phyloP scores from a whole-genome alignment of 176 grass and related monocot species.

The Alopecurus myosuroides region DNA sequence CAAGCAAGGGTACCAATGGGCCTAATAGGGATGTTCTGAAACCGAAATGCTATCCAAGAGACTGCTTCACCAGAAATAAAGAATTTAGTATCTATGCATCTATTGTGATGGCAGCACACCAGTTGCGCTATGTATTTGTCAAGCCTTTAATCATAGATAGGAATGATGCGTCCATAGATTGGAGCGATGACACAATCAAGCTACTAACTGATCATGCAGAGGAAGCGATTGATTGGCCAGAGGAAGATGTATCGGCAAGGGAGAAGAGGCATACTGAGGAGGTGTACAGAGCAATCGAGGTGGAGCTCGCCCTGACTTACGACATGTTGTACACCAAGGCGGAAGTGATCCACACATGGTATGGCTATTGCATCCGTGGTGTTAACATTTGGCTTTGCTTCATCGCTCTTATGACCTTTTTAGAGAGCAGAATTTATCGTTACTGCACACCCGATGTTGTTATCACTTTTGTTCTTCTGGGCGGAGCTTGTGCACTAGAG shows the following conservation, averaged over 20 bases:
- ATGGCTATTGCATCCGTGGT: not conserved
- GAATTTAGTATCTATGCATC: not conserved
- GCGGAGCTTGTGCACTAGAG: not conserved
- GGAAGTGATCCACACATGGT: not conserved
- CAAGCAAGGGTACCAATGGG: not conserved
- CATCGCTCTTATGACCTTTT: not conserved
- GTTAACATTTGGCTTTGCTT: not conserved
- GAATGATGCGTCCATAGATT: not conserved
- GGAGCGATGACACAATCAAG: not conserved
- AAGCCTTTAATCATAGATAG: not conserved
- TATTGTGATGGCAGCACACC: not conserved
- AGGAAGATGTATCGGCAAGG: no score
- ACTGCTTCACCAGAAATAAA: not conserved
- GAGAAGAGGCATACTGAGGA: not conserved
- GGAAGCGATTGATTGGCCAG: no score
- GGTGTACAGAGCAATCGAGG: not conserved
- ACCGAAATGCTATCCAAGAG: not conserved
- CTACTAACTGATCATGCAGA: no score
- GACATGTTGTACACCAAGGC: not conserved
- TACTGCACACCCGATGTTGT: not conserved
- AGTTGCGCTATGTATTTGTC: not conserved
- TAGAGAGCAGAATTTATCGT: not conserved
- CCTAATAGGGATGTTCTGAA: no score
- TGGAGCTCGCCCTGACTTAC: not conserved
- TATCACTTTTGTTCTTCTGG: not conserved